phyloP scores from a whole-genome alignment of 352 stramenopile species.

The Pythium coloratum region DNA sequence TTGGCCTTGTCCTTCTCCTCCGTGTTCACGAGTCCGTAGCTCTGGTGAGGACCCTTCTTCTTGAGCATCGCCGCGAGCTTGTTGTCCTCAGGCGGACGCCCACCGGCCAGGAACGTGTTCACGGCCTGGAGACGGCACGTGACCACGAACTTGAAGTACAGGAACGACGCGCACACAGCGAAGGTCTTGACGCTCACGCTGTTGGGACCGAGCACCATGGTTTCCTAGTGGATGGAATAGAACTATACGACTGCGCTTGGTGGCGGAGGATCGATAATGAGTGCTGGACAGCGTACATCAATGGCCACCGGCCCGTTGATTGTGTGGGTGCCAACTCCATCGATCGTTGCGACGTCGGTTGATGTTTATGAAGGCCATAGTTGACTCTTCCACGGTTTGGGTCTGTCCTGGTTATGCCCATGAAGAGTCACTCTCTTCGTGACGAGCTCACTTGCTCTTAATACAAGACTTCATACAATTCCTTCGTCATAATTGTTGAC shows the following conservation, averaged over 20 bases:
- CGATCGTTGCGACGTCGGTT: neutral
- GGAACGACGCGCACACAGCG: conserved; percentile 45
- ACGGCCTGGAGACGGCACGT: conserved; percentile 42
- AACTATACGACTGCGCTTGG: neutral
- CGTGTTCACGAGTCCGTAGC: conserved; percentile 28
- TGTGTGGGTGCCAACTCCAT: neutral
- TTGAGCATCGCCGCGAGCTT: conserved; percentile 10
- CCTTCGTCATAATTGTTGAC: neutral
- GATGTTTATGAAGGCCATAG: conserved; percentile 10
- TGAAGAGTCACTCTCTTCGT: neutral
- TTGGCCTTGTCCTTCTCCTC: conserved; percentile 17
- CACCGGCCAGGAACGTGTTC: conserved; percentile 34
- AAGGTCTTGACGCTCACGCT: conserved; percentile 46
- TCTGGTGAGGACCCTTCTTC: conserved; percentile 29
- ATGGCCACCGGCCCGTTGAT: neutral
- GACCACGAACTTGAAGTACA: conserved; percentile 73
- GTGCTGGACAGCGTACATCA: neutral
- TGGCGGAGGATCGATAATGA: neutral
- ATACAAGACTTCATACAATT: neutral
- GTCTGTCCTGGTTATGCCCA: neutral
- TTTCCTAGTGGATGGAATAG: neutral
- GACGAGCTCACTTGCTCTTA: conserved; percentile 2
- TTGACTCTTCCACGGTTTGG: conserved; percentile 1
- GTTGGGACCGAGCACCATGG: conserved; percentile 18
- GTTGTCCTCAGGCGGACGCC: conserved; percentile 35